These are phyloP conservation scores for Crotalaria pallida DNA, from an alignment of 306 rosid genomes.

Conservation along the genomic window DNA sequence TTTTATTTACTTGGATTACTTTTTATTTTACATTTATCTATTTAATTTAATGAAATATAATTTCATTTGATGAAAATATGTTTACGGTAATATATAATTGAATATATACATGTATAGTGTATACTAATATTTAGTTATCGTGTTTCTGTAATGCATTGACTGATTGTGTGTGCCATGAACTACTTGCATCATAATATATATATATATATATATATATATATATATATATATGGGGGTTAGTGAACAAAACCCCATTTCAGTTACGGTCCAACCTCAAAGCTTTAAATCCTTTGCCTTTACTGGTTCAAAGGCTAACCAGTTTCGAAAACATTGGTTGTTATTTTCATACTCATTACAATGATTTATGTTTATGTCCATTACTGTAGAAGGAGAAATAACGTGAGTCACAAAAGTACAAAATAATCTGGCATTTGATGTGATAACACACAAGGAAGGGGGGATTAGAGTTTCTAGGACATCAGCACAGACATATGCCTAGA, in stretches of 20 bases:
- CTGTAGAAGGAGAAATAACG: not conserved
- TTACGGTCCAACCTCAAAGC: not conserved
- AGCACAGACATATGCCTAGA: not conserved
- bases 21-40: no score
- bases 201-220: no score
- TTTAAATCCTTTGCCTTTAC: not conserved
- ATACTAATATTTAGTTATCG: no score
- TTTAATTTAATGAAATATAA: no score
- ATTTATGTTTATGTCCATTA: conserved; percentile 10
- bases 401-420: not conserved
- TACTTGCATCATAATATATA: no score
- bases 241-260: not conserved
- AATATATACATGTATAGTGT: no score
- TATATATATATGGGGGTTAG: no score
- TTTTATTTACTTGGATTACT: not conserved
- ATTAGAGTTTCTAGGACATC: not conserved
- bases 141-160: no score
- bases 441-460: not conserved
- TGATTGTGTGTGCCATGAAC: no score
- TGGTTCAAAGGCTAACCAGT: not conserved
- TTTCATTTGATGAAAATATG: not conserved
- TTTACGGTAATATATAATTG: no score
- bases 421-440: not conserved
- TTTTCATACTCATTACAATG: not conserved
- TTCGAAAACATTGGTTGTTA: not conserved